These are phyloP conservation scores for Diaporthe capsici DNA, from an alignment of 2,329 filamentous ascomycete species.

Conservation along the genomic window DNA sequence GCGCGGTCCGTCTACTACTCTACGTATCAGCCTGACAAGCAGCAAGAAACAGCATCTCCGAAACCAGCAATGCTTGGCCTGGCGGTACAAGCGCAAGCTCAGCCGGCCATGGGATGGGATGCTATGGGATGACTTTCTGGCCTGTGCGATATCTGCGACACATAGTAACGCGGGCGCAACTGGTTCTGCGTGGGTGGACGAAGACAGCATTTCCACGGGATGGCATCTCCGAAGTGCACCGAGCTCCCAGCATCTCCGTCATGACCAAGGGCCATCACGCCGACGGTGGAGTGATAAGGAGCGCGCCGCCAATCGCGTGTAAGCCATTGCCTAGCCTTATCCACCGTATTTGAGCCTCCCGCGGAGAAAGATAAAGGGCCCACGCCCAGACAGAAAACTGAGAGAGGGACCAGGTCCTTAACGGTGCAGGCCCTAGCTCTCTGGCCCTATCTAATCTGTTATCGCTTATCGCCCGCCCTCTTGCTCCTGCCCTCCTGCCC, in stretches of 20 bases:
- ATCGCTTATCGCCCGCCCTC: not conserved
- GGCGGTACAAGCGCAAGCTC: not conserved
- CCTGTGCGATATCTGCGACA: slow-evolving; percentile 26
- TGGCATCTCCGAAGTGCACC: slow-evolving; percentile 15
- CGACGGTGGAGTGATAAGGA: slow-evolving; percentile 34
- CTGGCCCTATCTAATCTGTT: not conserved
- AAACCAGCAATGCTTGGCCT: slow-evolving; percentile 19
- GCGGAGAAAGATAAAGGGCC: slow-evolving; percentile 37
- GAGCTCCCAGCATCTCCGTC: slow-evolving; percentile 32
- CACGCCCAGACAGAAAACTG: slow-evolving; percentile 1
- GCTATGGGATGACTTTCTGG: slow-evolving; percentile 1
- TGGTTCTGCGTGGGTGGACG: not conserved
- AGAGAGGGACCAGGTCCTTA: not conserved
- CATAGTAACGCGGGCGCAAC: not conserved
- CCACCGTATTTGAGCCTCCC: slow-evolving; percentile 31
- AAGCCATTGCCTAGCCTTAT: slow-evolving; percentile 29
- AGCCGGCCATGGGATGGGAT: slow-evolving; percentile 3
- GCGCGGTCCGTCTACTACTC: not conserved
- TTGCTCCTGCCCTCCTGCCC: not conserved
- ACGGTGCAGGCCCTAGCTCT: not conserved
- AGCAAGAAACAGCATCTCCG: slow-evolving; percentile 32
- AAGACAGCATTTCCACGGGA: slow-evolving; percentile 34
- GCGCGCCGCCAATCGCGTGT: slow-evolving; percentile 33
- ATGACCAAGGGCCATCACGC: slow-evolving; percentile 16
- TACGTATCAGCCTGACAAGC: not conserved